Percentiles rank a stretch among this genome's conserved stretches.
Evolutionary conservation across 345 rosid genomes (phyloP).

Genomic region (Noccaea caerulescens): DNA sequence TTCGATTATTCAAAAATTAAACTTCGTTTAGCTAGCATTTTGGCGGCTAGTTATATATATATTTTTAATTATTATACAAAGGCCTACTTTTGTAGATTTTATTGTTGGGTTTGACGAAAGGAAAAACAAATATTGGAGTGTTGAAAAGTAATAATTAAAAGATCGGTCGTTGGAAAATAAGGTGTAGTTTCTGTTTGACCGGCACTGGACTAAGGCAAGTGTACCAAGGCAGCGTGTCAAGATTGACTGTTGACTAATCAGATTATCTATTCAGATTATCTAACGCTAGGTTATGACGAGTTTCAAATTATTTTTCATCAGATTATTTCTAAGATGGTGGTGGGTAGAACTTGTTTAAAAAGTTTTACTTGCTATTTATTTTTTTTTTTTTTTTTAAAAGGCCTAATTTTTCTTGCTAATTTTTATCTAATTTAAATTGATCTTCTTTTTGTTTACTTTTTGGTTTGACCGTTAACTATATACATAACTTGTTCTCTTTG

Average conservation of each 20-base stretch:
- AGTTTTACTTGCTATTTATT: too few relatives aligned
- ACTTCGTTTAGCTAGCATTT: neutral
- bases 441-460: too few relatives aligned
- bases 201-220: slow-evolving; percentile 5
- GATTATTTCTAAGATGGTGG: too few relatives aligned
- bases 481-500: too few relatives aligned
- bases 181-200: slow-evolving; percentile 32
- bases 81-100: neutral
- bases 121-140: neutral
- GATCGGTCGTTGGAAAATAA: slow-evolving; percentile 1
- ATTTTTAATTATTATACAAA: neutral
- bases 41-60: neutral
- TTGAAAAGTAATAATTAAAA: slow-evolving; percentile 10
- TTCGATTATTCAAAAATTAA: neutral
- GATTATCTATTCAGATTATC: neutral
- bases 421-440: too few relatives aligned
- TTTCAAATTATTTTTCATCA: too few relatives aligned
- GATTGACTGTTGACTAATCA: slow-evolving; percentile 39
- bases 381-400: too few relatives aligned
- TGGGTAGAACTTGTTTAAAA: too few relatives aligned
- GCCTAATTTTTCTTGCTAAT: too few relatives aligned
- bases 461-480: too few relatives aligned
- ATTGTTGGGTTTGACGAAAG: neutral
- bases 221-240: slow-evolving; percentile 10
- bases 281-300: neutral